Evolutionary conservation across 768 basidiomycete species (phyloP).

Genomic region (Leccinum fibrillosum): DNA sequence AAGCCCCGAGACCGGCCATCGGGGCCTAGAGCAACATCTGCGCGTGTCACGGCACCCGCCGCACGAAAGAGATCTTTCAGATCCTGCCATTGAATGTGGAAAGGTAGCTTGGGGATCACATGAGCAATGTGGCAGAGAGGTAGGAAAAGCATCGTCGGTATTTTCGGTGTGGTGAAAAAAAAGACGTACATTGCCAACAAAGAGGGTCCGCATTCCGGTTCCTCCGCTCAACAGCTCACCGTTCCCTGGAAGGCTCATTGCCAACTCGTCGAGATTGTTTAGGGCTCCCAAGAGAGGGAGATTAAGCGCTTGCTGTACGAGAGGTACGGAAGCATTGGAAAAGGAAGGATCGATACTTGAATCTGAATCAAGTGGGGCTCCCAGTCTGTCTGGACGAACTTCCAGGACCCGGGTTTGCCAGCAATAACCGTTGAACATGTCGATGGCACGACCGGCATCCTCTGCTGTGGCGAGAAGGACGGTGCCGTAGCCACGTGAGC

Average conservation of each 20-base stretch:
- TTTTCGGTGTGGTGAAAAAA: conserved; percentile 5
- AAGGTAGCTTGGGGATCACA: conserved; percentile 63
- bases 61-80: conserved; percentile 93
- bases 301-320: conserved; percentile 20
- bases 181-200: conserved; percentile 81
- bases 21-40: conserved; percentile 83
- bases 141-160: neutral
- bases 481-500: conserved; percentile 91
- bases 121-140: conserved; percentile 12
- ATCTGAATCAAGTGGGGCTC: conserved; percentile 27
- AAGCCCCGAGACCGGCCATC: conserved; percentile 91
- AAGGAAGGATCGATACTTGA: conserved; percentile 13
- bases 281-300: conserved; percentile 11
- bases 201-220: conserved; percentile 55
- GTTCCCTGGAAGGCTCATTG: conserved; percentile 9
- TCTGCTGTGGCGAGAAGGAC: conserved; percentile 93
- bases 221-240: conserved; percentile 29
- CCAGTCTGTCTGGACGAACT: conserved; percentile 82
- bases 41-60: conserved; percentile 85
- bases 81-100: conserved; percentile 97
- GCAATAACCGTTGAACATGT: conserved; percentile 95
- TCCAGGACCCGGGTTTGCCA: conserved; percentile 94
- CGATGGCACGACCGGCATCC: conserved; percentile 91
- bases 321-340: conserved; percentile 12
- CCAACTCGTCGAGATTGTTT: conserved; percentile 18